These are phyloP conservation scores for Tubosaeta sp. DNA, from an alignment of 768 basidiomycete genomes.

Conservation along the genomic window DNA sequence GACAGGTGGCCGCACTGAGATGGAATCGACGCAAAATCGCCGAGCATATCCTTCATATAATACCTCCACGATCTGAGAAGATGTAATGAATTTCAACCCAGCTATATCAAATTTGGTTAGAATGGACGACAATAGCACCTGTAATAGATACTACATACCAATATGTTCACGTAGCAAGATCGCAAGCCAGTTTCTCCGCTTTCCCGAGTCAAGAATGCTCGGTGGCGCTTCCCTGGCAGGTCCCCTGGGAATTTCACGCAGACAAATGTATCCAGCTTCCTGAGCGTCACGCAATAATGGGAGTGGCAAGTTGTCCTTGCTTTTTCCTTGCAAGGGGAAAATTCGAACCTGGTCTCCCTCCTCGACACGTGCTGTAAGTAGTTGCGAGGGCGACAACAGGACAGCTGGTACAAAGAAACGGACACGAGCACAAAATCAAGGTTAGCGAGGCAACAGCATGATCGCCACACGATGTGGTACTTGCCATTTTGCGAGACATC, in stretches of 20 bases:
- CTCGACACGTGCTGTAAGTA: constrained; percentile 57
- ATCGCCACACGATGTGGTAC: constrained; percentile 23
- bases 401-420: constrained; percentile 40
- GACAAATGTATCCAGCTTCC: constrained; percentile 49
- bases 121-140: constrained; percentile 1
- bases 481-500: constrained; percentile 57
- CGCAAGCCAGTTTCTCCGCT: constrained; percentile 61
- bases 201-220: constrained; percentile 22
- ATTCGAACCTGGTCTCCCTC: constrained; percentile 47
- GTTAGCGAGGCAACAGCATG: constrained; percentile 9
- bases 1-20: constrained; percentile 31
- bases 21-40: constrained; percentile 51
- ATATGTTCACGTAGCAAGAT: constrained; percentile 64
- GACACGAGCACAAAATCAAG: constrained; percentile 8
- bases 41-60: constrained; percentile 58
- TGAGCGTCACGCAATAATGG: constrained; percentile 47
- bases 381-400: constrained; percentile 50
- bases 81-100: constrained; percentile 64
- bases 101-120: constrained; percentile 40
- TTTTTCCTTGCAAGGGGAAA: constrained; percentile 42
- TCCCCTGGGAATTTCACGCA: constrained; percentile 43
- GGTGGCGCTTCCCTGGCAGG: constrained; percentile 17
- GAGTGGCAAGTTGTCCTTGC: constrained; percentile 40
- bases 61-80: constrained; percentile 57
- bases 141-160: constrained; percentile 39